phyloP scores from a whole-genome alignment of 106 monocot species.

The Dendrobium huoshanense region DNA sequence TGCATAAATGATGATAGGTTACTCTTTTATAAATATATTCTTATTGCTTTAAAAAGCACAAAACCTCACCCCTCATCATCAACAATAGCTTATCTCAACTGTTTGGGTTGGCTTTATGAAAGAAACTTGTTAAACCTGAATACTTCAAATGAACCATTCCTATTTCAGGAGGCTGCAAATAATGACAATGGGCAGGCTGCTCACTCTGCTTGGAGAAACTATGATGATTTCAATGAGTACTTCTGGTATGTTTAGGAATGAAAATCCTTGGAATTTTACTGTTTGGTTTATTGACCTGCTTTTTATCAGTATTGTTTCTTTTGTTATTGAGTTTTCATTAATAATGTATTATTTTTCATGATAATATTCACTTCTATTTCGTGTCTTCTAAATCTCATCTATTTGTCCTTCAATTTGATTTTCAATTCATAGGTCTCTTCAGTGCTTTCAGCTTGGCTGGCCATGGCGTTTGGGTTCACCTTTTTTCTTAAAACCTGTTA shows the following conservation, averaged over 20 bases:
- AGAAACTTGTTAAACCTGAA: neutral
- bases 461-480: constrained; percentile 62
- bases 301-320: neutral
- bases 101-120: neutral
- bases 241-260: constrained; percentile 42
- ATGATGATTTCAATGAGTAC: constrained; percentile 98
- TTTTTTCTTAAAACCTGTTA: constrained; percentile 68
- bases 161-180: constrained; percentile 58
- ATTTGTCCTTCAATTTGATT: constrained; percentile 6
- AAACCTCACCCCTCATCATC: neutral
- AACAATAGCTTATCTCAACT: neutral
- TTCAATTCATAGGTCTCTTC: constrained; percentile 46
- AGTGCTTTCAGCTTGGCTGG: constrained; percentile 84
- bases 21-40: neutral
- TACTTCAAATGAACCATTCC: neutral
- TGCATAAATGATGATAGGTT: neutral
- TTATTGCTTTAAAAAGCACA: neutral
- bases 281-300: neutral
- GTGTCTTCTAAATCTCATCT: neutral
- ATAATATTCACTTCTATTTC: neutral
- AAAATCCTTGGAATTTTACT: neutral
- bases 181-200: constrained; percentile 83
- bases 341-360: neutral
- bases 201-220: constrained; percentile 97
- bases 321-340: neutral